Evolutionary conservation across 306 rosid species (phyloP), one percentile per base, ranked within the genome.

Genomic region (Vicia faba): DNA sequence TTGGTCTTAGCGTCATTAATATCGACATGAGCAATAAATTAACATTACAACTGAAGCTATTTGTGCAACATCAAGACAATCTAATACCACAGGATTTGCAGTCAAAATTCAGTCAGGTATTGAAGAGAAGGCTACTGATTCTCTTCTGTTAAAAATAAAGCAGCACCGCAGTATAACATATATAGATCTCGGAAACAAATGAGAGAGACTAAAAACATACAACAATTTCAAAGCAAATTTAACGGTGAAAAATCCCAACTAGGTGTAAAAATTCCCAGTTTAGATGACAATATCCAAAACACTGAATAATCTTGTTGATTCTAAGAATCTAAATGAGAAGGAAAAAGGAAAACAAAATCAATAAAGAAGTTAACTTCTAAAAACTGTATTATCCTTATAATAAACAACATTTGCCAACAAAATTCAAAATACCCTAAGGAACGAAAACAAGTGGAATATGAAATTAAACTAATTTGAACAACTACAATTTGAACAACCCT

Each of bases 331-430:
- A 26, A 26, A 13, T 55, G 38, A 55, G 59, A 53, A 53, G 48
- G 11, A 5, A 50, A 59, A 40, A 15, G 50, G 36, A 41, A 54
- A 57, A 65, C 10, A 7, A 43, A 58, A 4, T 14, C 28, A 50
- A 60, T 1, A 66, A 48, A n/a, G 51, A 61, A 23, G 19, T 19
- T 8, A 60, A 50, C 29, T 50, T 10, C 31, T 19, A 19, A 50
- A 50, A 14, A 10, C 9, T 15, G 14, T 46, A 4, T 9, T 14
- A 20, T 9, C 8, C 57, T 7, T 49, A 49, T 49, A 8, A 23
- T n/a, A 49, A 75, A 58, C 73, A 58, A 15, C 7, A 31, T 25
- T 57, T 58, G 20, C 11, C 64, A 14, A 58, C 43, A 31, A 58
- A 57, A 29, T 0, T 4, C 35, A 31, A 31, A 33, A 31, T 33